A percentile compares a stretch with the other conserved stretches of the same genome.
Conservation (phyloP, 371 early-diverging fungal species). For the Smittium culicis region DNA sequence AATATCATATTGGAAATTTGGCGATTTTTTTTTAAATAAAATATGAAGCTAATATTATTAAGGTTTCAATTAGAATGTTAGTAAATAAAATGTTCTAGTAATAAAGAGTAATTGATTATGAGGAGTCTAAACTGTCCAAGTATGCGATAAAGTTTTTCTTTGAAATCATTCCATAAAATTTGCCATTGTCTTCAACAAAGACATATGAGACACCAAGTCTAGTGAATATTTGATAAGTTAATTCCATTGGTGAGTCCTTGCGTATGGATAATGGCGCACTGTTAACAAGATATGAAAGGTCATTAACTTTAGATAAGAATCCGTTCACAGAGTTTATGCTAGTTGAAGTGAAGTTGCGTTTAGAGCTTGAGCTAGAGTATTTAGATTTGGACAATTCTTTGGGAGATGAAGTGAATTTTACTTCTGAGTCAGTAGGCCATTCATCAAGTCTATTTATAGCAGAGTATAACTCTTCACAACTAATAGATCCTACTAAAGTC, state of each 20-base stretch:
- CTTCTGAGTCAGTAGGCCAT: slow-evolving; percentile 13
- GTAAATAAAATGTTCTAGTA: too few species aligned
- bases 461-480: slow-evolving; percentile 64
- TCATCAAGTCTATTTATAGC: slow-evolving; percentile 35
- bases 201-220: slow-evolving; percentile 51
- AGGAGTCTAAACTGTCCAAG: slow-evolving; percentile 28
- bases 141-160: slow-evolving; percentile 42
- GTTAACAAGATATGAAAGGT: slow-evolving; percentile 61
- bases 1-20: too few species aligned
- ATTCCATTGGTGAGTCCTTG: slow-evolving; percentile 60
- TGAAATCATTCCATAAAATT: slow-evolving; percentile 38
- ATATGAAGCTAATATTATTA: too few species aligned
- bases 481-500: slow-evolving; percentile 69
- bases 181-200: slow-evolving; percentile 34
- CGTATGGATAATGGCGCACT: slow-evolving; percentile 69
- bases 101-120: too few species aligned
- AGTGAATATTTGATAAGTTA: slow-evolving; percentile 74
- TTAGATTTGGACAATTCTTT: not conserved
- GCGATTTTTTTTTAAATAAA: too few species aligned
- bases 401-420: slow-evolving; percentile 25
- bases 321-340: slow-evolving; percentile 10
- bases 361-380: not conserved
- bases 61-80: too few species aligned
- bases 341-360: not conserved
- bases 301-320: slow-evolving; percentile 27